Base-by-base conservation (phyloP, 2,329 filamentous ascomycete genomes). In the Alternaria rosae region DNA sequence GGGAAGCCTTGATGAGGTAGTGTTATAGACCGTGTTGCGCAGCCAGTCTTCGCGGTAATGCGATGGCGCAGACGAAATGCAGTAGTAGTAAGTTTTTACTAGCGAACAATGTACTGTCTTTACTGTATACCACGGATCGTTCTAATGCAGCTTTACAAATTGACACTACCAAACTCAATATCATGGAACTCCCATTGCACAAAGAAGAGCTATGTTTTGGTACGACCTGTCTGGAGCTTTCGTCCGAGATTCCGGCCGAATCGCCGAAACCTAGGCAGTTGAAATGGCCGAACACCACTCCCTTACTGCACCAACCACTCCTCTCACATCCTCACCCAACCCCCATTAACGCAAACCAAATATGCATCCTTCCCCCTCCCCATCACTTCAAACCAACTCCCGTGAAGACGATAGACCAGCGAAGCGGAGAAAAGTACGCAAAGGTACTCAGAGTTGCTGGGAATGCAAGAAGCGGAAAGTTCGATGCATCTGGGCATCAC, bases 401-500 rank as follows among this genome's bases (percentile, higher is more conserved):
- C 10, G 20, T 23, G 52, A 44, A 20, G 42, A 23, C 8, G 20
- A 47, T 17, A 44, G 20, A 25, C 10, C 54, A 4, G 54, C 47
- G 1, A 70, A 68, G 23, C 44, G 61, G 48, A 71, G 76, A 63
- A 79, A 75, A 57, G 70, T 79, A 64, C 70, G 77, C 20, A 80
- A 79, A 60, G 78, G 78, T 12, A 80, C 78, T 10, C 76, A 76
- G 61, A 79, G 74, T 54, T 80, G 78, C 64, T 80, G 78, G 66
- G 78, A 78, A 65, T 79, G 78, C 71, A 77, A 71, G 59, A 66
- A 68, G 38, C 64, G 73, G 23, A 76, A 76, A 30, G 58, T 72
- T 4, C 57, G 65, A n/a, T 76, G 73, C 32, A 65, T 59, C 3
- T 73, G 70, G 26, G 44, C 53, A 3, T 6, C 57, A 15, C 11